Evolutionary conservation across 2,329 filamentous ascomycete species (phyloP), one percentile per base, ranked within the genome.

Genomic region (Aspergillus oerlinghausenensis): DNA sequence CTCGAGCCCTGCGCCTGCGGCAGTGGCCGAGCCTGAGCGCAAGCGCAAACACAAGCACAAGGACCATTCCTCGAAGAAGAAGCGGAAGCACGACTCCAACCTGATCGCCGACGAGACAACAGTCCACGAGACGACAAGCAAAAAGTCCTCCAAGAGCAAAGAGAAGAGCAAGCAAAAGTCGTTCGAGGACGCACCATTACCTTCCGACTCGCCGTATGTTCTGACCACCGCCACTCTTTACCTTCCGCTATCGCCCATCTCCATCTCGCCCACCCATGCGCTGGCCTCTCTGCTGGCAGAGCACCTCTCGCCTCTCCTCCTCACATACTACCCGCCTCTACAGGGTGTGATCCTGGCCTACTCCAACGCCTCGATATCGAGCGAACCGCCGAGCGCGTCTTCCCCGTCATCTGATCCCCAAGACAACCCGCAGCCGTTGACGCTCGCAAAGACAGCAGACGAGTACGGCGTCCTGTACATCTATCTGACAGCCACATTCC

Each of bases 401-500:
- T 56, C 64, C 38, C 23, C 67, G 63, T 38, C 72, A 69, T 55
- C 62, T 52, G 54, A 61, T 45, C 57, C 64, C 28, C 60, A 63
- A 50, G 65, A 71, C 14, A 71, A 72, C 52, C 68, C 73, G 3
- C 68, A 73, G 63, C 70, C 70, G n/a, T 65, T 75, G 40, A 75
- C 75, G 0, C 68, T 77, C 38, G 73, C 76, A n/a, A 66, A 65
- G 38, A 72, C 75, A 2, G 73, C 89, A 43, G 86, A 90, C 74
- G 94, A 97, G 75, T 95, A 92, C 69, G 90, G 89, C 7, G 90
- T 91, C 25, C 88, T 87, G 23, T 97, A 89, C 69, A 84, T 90
- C 50, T 97, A 93, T 87, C 83, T 96, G 23, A 96, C 91, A 0
- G 91, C 88, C 1, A 91, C 95, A 23, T 88, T 96, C 60, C 80